Percentiles rank a stretch among this genome's conserved stretches.
phyloP scores from a whole-genome alignment of 768 basidiomycete species.

The Amanita rubescens region DNA sequence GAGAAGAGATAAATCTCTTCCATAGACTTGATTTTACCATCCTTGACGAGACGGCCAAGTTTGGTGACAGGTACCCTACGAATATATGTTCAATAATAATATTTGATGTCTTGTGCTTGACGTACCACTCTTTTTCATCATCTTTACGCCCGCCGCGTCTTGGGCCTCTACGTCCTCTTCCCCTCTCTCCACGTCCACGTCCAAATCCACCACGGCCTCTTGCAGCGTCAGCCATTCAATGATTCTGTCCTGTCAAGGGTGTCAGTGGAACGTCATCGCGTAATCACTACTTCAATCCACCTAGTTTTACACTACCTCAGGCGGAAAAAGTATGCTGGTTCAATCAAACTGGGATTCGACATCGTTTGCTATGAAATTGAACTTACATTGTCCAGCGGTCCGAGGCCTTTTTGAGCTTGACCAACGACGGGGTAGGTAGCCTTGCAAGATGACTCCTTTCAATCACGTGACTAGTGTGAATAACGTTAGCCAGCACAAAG shows the following conservation, averaged over 20 bases:
- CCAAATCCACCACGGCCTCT: constrained; percentile 70
- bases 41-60: constrained; percentile 97
- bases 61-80: constrained; percentile 95
- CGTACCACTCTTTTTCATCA: constrained; percentile 98
- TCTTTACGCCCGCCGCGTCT: constrained; percentile 98
- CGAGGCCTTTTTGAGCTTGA: neutral
- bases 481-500: neutral
- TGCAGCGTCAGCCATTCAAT: constrained; percentile 74
- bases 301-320: constrained; percentile 12
- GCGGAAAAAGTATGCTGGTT: constrained; percentile 7
- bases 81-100: constrained; percentile 1
- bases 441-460: no score
- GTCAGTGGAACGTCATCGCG: constrained; percentile 33
- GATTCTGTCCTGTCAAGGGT: constrained; percentile 12
- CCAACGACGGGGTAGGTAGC: neutral
- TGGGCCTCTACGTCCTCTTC: constrained; percentile 82
- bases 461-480: neutral
- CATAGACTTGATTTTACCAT: constrained; percentile 99
- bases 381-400: neutral
- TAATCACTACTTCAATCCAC: constrained; percentile 40
- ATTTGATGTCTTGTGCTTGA: constrained; percentile 12
- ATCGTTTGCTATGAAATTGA: neutral
- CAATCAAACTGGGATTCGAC: neutral
- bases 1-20: constrained; percentile 99
- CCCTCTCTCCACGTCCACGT: constrained; percentile 88